A percentile compares a stretch with the other conserved stretches of the same genome.
These are phyloP conservation scores for Adiantum capillusveneris DNA, from an alignment of 75 land plant genomes.

Conservation along the genomic window DNA sequence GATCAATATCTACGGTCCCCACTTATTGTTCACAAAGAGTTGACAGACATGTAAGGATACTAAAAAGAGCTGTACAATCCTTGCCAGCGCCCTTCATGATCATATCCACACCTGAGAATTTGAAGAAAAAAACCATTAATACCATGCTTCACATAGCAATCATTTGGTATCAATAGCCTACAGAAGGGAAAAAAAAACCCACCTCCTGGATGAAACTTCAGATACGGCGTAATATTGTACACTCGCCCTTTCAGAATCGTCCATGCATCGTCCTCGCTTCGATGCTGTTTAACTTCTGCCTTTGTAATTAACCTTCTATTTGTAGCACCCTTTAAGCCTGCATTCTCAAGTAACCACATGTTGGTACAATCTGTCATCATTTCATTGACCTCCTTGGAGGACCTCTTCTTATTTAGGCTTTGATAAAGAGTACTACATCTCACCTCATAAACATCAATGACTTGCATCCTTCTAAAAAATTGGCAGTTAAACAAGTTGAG, in stretches of 20 bases:
- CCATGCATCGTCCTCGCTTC: slow-evolving; percentile 74
- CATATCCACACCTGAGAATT: slow-evolving; percentile 71
- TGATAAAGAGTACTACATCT: no score
- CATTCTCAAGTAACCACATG: not conserved
- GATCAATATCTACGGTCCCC: no score
- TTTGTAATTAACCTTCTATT: slow-evolving; percentile 72
- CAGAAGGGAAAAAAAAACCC: slow-evolving; percentile 8
- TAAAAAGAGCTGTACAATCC: slow-evolving; percentile 92
- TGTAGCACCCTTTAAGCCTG: slow-evolving; percentile 80
- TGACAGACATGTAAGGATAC: no score
- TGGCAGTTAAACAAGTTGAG: no score
- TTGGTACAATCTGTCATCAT: no score
- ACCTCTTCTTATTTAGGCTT: no score
- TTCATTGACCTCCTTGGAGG: no score
- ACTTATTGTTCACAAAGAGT: no score
- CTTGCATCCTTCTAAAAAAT: no score
- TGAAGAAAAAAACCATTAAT: not conserved
- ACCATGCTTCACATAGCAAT: not conserved
- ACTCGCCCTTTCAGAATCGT: slow-evolving; percentile 91
- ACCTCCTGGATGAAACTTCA: slow-evolving; percentile 99
- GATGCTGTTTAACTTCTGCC: slow-evolving; percentile 80
- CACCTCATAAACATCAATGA: no score
- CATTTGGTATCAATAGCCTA: no score
- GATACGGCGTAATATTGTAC: slow-evolving; percentile 82
- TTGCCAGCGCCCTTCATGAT: slow-evolving; percentile 91